Conservation (phyloP, 768 basidiomycete genomes). For the Ephemerocybe angulata region DNA sequence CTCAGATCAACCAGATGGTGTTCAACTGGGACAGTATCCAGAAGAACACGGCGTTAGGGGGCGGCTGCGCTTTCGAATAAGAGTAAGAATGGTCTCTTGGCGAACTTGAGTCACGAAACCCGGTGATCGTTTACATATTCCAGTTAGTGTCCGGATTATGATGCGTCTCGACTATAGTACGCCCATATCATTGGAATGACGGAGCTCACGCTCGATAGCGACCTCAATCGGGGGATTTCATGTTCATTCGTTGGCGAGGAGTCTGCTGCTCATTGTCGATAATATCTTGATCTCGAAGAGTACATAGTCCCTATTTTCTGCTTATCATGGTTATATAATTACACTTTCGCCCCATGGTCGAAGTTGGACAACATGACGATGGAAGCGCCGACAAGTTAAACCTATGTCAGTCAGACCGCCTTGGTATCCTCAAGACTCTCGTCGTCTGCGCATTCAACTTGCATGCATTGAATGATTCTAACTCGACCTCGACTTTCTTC, state of each 20-base stretch:
- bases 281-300: slow-evolving; percentile 99
- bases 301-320: slow-evolving; percentile 39
- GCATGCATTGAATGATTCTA: too few species aligned
- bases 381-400: slow-evolving; percentile 99
- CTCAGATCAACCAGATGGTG: slow-evolving; percentile 99
- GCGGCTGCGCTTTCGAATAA: slow-evolving; percentile 97
- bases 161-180: slow-evolving; percentile 55
- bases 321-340: slow-evolving; percentile 10
- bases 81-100: slow-evolving; percentile 96
- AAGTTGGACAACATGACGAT: slow-evolving; percentile 99
- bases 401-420: slow-evolving; percentile 92
- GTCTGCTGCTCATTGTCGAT: slow-evolving; percentile 93
- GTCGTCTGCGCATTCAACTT: slow-evolving; percentile 97
- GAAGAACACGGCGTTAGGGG: slow-evolving; percentile 96
- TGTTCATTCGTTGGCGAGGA: slow-evolving; percentile 91
- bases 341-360: slow-evolving; percentile 52
- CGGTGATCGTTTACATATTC: too few species aligned
- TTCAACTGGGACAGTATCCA: slow-evolving; percentile 96
- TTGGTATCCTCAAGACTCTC: slow-evolving; percentile 98
- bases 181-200: slow-evolving; percentile 99
- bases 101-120: slow-evolving; percentile 98
- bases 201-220: slow-evolving; percentile 93
- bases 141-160: too few species aligned
- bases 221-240: slow-evolving; percentile 86
- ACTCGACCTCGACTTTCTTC: too few species aligned